Evolutionary conservation across 1,284 basidiomycete species (phyloP).

Genomic region (Sanghuangporus weigelae): DNA sequence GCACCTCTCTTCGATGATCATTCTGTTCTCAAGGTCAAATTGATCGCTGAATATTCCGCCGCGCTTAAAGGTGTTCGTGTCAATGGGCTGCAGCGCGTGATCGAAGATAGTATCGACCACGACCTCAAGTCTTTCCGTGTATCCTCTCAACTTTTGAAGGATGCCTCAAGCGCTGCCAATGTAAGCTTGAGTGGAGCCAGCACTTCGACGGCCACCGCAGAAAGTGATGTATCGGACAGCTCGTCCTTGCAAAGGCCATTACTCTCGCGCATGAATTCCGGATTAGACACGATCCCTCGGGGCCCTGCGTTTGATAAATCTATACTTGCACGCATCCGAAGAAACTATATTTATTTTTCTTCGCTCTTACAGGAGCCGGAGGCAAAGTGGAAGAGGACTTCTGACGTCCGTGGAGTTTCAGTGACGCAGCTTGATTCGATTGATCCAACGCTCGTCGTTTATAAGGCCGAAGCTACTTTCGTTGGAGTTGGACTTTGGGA

Average conservation of each 20-base stretch:
- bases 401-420: slow-evolving; percentile 84
- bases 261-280: slow-evolving; percentile 25
- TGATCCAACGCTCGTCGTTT: slow-evolving; percentile 95
- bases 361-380: slow-evolving; percentile 97
- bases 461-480: slow-evolving; percentile 95
- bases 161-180: slow-evolving; percentile 64
- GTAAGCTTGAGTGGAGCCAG: slow-evolving; percentile 61
- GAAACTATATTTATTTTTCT: slow-evolving; percentile 98
- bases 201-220: slow-evolving; percentile 35
- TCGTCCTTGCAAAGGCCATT: slow-evolving; percentile 29
- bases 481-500: slow-evolving; percentile 97
- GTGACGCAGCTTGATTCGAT: slow-evolving; percentile 97
- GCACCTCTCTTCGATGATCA: slow-evolving; percentile 66
- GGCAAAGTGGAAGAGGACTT: slow-evolving; percentile 91
- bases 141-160: slow-evolving; percentile 56
- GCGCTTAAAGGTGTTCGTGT: slow-evolving; percentile 69
- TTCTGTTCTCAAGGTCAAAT: slow-evolving; percentile 72
- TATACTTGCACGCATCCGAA: slow-evolving; percentile 77
- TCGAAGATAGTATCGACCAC: slow-evolving; percentile 61
- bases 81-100: slow-evolving; percentile 74
- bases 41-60: slow-evolving; percentile 80
- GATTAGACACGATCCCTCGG: slow-evolving; percentile 34
- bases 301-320: slow-evolving; percentile 67
- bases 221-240: slow-evolving; percentile 23
- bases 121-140: slow-evolving; percentile 53